A percentile compares a stretch with the other conserved stretches of the same genome.
phyloP scores from a whole-genome alignment of 768 basidiomycete species.

The Amanita rubescens region DNA sequence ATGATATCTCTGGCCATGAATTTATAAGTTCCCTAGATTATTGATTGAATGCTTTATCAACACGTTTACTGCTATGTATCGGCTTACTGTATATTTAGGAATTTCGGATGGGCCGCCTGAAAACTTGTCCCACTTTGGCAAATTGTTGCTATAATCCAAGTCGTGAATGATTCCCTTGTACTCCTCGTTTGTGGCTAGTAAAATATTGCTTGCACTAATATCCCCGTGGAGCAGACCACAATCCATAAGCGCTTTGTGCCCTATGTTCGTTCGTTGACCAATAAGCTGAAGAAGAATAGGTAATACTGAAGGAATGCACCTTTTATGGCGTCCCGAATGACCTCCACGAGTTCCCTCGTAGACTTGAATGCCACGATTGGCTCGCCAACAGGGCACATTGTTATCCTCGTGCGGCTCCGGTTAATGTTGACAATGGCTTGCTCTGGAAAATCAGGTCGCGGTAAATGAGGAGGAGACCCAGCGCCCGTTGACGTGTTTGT shows the following conservation, averaged over 20 bases:
- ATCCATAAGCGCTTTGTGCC: background rate
- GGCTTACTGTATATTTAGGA: background rate
- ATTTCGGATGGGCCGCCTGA: background rate
- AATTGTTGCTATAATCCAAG: background rate
- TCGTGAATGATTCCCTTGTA: conserved; percentile 1
- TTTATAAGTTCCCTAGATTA: background rate
- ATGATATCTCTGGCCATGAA: background rate
- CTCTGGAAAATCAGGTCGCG: background rate
- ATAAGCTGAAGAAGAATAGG: background rate
- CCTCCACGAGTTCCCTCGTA: background rate
- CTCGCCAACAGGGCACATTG: background rate
- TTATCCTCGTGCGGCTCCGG: background rate
- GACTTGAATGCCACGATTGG: background rate
- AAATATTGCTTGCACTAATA: conserved; percentile 2
- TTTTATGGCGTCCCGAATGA: too few species aligned
- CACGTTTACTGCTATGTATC: background rate
- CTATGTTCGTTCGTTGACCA: background rate
- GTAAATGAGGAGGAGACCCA: background rate
- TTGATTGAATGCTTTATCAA: background rate
- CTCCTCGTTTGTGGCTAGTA: background rate
- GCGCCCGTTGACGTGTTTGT: too few species aligned
- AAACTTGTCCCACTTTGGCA: background rate
- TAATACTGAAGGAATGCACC: background rate
- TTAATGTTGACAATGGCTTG: background rate
- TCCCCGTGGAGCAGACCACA: too few species aligned